Evolutionary conservation across 768 basidiomycete species (phyloP).

Genomic region (Lyophyllum atratum): DNA sequence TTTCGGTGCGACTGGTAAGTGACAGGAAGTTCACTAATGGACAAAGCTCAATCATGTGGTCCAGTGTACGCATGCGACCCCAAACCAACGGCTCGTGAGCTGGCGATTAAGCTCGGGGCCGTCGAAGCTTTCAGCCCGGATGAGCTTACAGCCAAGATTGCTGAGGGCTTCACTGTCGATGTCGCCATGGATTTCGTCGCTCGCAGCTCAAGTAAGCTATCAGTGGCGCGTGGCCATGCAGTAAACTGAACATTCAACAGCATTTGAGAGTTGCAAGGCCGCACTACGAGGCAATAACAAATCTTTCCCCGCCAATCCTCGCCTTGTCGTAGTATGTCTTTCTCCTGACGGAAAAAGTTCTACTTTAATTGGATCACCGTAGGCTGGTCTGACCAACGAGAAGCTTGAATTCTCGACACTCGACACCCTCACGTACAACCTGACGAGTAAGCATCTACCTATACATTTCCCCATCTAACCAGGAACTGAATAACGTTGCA

Average conservation of each 20-base stretch:
- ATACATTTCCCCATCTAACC: not conserved
- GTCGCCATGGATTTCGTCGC: conserved; percentile 12
- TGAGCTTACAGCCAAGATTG: conserved; percentile 5
- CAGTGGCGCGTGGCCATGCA: not conserved
- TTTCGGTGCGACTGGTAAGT: conserved; percentile 2
- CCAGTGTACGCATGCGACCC: conserved; percentile 9
- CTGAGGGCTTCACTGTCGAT: conserved; percentile 4
- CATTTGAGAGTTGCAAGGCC: conserved; percentile 6
- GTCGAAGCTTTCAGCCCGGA: conserved; percentile 8
- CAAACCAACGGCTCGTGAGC: conserved; percentile 4
- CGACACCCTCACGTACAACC: conserved; percentile 10
- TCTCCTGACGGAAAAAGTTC: not conserved
- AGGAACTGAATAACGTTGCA: not conserved
- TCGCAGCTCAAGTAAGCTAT: not conserved
- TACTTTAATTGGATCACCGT: not conserved
- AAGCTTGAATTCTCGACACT: conserved; percentile 11
- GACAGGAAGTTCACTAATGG: not conserved
- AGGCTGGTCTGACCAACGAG: conserved; percentile 10
- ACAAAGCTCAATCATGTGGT: not conserved
- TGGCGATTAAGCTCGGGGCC: conserved; percentile 8
- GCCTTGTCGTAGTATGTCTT: conserved; percentile 6
- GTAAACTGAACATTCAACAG: not conserved
- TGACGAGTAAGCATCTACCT: conserved; percentile 1
- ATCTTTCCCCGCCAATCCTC: conserved; percentile 7
- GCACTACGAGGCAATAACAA: conserved; percentile 3